These are phyloP conservation scores for Ganoderma lucidum DNA, from an alignment of 1,284 basidiomycete genomes.

Conservation along the genomic window DNA sequence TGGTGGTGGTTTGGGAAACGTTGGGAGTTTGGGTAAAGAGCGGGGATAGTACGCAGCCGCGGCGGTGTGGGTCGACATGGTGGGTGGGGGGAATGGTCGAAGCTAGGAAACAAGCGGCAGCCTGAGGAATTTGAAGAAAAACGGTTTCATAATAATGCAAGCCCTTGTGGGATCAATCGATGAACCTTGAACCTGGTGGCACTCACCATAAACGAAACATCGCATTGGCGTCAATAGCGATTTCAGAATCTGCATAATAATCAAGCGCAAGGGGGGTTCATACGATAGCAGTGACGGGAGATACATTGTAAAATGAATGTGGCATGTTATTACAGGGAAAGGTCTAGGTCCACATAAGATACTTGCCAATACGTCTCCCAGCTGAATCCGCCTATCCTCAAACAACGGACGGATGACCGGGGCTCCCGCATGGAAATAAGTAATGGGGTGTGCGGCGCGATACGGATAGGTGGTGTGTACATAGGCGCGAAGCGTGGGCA, in stretches of 20 bases:
- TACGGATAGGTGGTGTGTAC: background rate
- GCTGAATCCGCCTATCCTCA: background rate
- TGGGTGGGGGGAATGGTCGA: background rate
- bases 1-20: background rate
- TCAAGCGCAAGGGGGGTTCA: background rate
- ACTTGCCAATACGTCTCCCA: conserved; percentile 12
- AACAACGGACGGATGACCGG: conserved; percentile 2
- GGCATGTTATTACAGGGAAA: conserved; percentile 23
- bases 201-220: background rate
- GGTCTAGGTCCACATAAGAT: conserved; percentile 28
- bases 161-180: background rate
- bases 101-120: background rate
- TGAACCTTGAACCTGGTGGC: background rate
- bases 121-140: background rate
- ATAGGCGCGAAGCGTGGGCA: background rate
- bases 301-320: conserved; percentile 1
- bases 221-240: background rate
- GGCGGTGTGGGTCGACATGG: background rate
- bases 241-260: background rate
- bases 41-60: background rate
- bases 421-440: conserved; percentile 2
- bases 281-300: background rate
- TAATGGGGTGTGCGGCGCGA: background rate
- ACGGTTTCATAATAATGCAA: background rate
- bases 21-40: background rate